phyloP scores from a whole-genome alignment of 345 rosid species.

The Arabis hirsuta region DNA sequence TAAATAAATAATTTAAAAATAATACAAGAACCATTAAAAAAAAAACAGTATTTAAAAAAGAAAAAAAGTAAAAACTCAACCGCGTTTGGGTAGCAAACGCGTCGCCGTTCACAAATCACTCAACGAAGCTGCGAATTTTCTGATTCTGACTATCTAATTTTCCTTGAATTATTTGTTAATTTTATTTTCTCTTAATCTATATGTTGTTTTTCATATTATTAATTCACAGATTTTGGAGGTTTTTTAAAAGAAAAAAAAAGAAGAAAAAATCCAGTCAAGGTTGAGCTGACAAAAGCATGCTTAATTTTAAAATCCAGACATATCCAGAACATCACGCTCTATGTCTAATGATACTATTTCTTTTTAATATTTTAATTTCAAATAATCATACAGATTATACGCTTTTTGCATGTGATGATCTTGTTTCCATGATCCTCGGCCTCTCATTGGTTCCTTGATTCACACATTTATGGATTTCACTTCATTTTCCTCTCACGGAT shows the following conservation, averaged over 20 bases:
- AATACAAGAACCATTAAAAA: not conserved
- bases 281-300: slow-evolving; percentile 40
- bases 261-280: slow-evolving; percentile 6
- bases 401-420: slow-evolving; percentile 41
- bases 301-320: slow-evolving; percentile 35
- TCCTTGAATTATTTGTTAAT: not conserved
- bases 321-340: slow-evolving; percentile 34
- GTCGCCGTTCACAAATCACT: not conserved
- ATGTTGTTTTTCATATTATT: not conserved
- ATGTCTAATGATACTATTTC: not conserved
- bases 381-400: slow-evolving; percentile 23
- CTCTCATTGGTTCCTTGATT: slow-evolving; percentile 23
- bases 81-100: slow-evolving; percentile 29
- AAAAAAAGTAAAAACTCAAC: not conserved
- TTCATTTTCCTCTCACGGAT: not conserved
- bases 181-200: not conserved
- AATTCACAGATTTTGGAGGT: not conserved
- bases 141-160: not conserved
- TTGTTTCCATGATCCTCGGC: slow-evolving; percentile 11
- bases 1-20: not conserved
- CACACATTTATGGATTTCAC: not conserved
- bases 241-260: not conserved
- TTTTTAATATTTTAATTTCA: slow-evolving; percentile 6
- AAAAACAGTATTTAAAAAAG: not conserved
- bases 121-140: not conserved